Base-by-base conservation (phyloP, 352 stramenopile genomes). In the Phytophthora pinifolia region DNA sequence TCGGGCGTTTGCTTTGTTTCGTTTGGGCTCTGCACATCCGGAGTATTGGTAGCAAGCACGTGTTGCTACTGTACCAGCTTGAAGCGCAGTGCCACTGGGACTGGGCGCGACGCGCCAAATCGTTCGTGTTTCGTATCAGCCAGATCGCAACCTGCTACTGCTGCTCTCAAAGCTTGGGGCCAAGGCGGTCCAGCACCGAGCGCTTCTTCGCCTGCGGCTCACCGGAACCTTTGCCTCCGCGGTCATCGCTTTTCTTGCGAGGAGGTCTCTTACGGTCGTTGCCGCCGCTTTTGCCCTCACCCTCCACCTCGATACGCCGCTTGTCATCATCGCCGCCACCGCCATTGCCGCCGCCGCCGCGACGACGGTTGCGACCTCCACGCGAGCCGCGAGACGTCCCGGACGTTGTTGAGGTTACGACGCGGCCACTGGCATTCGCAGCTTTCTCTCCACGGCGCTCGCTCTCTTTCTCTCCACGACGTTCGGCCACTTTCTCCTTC, bases 181-280 rank as follows among this genome's bases (percentile, higher is more conserved):
- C 84, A 36, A 94, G 76, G 15, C 84, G 80, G 37, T 94, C 84
- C 13, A 94, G 67, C 20, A 94, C 84, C 1, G 84, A 94, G 13
- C 75, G 67, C 71, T 94, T 94, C 71, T 94, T 94, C 42, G 69
- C 44, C 32, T 85, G 79, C 20, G 55, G 63, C 14, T 89, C 79
- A 25, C 73, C 69, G 22, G 74, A 76, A n/a, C 69, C 66, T 43
- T 84, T 79, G 37, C 65, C 20, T 62, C 70, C 55, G 22, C 59
- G 46, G 41, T 85, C 73, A 18, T 83, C 70, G 45, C 66, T 74
- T 65, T 73, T 76, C 55, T 73, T 76, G 47, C 62, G 63, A 46
- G 58, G 34, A 7, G 58, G 47, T 47, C 51, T 55, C 50, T 63
- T 74, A 14, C 59, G 46, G 29, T 62, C 55, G 22, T 76, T 76